A percentile compares a stretch with the other conserved stretches of the same genome.
These are phyloP conservation scores for Adansonia digitata DNA, from an alignment of 345 rosid genomes.

Conservation along the genomic window DNA sequence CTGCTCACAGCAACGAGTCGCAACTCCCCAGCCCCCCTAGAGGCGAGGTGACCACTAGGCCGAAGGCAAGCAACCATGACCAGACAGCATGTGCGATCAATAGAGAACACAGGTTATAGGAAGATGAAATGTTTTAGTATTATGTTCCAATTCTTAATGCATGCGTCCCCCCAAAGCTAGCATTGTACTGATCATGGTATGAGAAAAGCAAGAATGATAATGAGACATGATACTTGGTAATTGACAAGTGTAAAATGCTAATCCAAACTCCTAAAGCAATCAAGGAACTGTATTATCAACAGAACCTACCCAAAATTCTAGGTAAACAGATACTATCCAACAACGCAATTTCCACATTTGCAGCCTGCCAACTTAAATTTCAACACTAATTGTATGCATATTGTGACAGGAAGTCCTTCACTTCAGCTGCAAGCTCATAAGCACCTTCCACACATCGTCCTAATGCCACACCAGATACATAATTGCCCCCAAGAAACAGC, in stretches of 20 bases:
- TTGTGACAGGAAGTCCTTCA: constrained; percentile 54
- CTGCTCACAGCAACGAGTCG: too few relatives aligned
- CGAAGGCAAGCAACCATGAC: too few relatives aligned
- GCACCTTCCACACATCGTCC: constrained; percentile 88
- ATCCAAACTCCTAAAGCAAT: background rate
- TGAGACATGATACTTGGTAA: background rate
- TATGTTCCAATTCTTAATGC: too few relatives aligned
- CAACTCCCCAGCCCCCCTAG: too few relatives aligned
- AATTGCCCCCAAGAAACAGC: constrained; percentile 73
- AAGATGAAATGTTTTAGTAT: too few relatives aligned
- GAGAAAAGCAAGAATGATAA: background rate
- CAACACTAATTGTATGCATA: constrained; percentile 40
- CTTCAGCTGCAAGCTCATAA: constrained; percentile 68
- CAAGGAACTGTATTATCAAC: constrained; percentile 6
- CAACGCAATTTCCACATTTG: background rate
- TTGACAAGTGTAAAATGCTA: background rate
- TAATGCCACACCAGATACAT: constrained; percentile 82
- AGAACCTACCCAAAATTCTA: constrained; percentile 6
- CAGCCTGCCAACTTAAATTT: background rate
- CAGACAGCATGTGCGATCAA: too few relatives aligned
- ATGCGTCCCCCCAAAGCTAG: too few relatives aligned
- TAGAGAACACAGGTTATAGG: too few relatives aligned
- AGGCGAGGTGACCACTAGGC: too few relatives aligned
- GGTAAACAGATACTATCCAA: background rate
- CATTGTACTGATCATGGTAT: too few relatives aligned